These are phyloP conservation scores for Oryza punctata DNA, from an alignment of 176 grass and related monocot genomes.

Conservation along the genomic window DNA sequence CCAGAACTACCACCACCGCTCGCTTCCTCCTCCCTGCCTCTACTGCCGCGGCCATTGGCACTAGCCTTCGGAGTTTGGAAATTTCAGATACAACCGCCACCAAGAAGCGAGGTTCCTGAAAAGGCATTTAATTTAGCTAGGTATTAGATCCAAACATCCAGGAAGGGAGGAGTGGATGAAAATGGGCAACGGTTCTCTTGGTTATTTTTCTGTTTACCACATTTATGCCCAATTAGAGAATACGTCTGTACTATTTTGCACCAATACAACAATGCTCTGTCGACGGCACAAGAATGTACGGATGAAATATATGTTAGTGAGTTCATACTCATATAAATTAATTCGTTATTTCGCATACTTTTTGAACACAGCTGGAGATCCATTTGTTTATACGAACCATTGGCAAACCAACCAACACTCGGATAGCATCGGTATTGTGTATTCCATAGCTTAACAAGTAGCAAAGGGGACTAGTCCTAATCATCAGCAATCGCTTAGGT, in stretches of 20 bases:
- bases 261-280: no score
- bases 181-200: not conserved
- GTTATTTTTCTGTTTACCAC: not conserved
- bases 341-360: not conserved
- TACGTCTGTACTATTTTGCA: not conserved
- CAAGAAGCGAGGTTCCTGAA: not conserved
- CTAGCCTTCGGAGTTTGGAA: not conserved
- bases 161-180: not conserved
- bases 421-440: no score
- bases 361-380: not conserved
- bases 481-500: not conserved
- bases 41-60: slow-evolving; percentile 17
- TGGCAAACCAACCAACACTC: no score
- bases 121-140: not conserved
- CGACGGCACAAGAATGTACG: not conserved
- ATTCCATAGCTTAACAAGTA: no score
- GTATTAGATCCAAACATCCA: not conserved
- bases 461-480: not conserved
- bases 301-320: not conserved
- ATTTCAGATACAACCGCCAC: not conserved
- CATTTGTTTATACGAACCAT: not conserved
- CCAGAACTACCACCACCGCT: slow-evolving; percentile 82
- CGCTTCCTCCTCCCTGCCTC: slow-evolving; percentile 53
- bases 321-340: no score
- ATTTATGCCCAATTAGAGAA: not conserved